These are phyloP conservation scores for Ramalina peruviana DNA, from an alignment of 495 filamentous ascomycete species.

Conservation along the genomic window DNA sequence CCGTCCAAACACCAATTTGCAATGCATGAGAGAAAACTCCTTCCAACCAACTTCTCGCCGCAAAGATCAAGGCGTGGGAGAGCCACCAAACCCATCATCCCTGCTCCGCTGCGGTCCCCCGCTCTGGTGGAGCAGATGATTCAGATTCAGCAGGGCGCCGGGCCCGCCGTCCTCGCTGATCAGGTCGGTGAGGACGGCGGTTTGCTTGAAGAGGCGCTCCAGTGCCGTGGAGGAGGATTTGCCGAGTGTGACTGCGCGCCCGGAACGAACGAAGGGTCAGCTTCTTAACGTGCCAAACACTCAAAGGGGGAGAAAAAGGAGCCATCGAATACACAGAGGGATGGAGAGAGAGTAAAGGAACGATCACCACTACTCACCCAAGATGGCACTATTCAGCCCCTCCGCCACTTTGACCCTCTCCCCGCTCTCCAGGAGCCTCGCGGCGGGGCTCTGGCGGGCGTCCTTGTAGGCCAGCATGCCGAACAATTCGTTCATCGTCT, in stretches of 20 bases:
- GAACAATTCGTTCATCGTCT: conserved; percentile 73
- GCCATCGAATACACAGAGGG: too few species aligned
- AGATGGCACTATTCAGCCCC: conserved; percentile 85
- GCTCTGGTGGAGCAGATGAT: conserved; percentile 22
- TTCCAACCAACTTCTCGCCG: too few species aligned
- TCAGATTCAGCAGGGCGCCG: conserved; percentile 76
- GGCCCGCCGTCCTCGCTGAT: conserved; percentile 70
- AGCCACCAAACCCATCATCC: too few species aligned
- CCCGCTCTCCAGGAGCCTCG: conserved; percentile 62
- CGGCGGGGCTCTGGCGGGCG: conserved; percentile 56
- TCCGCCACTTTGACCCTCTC: conserved; percentile 76
- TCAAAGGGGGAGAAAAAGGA: too few species aligned
- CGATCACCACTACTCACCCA: conserved; percentile 44
- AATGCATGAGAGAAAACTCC: too few species aligned
- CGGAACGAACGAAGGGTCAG: not conserved
- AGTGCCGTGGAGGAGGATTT: conserved; percentile 79
- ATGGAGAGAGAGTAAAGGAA: too few species aligned
- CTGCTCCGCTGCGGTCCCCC: not conserved
- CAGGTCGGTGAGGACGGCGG: conserved; percentile 69
- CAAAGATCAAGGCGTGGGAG: too few species aligned
- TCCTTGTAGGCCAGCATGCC: conserved; percentile 78
- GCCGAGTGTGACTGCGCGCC: conserved; percentile 60
- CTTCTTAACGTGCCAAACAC: not conserved
- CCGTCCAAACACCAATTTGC: too few species aligned
- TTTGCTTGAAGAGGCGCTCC: conserved; percentile 78